A percentile compares a stretch with the other conserved stretches of the same genome.
phyloP scores from a whole-genome alignment of 2,329 filamentous ascomycete species.

The Hymenoscyphus fraxineus region DNA sequence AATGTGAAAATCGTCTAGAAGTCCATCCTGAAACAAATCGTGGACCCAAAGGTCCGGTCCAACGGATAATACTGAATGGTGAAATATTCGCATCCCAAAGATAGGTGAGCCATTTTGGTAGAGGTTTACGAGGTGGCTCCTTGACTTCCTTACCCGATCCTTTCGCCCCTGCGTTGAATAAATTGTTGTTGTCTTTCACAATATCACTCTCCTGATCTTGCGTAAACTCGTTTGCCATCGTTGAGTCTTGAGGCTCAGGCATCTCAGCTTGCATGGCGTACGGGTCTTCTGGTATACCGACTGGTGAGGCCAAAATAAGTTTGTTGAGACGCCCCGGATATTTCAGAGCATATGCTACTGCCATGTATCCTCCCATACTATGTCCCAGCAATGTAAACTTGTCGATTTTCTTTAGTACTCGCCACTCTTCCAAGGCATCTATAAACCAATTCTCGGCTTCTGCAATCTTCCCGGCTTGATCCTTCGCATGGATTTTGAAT shows the following conservation, averaged over 20 bases:
- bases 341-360: constrained; percentile 91
- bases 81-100: constrained; percentile 97
- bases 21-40: constrained; percentile 95
- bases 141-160: constrained; percentile 36
- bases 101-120: constrained; percentile 85
- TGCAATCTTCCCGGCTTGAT: constrained; percentile 71
- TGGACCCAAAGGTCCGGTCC: constrained; percentile 84
- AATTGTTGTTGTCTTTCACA: constrained; percentile 47
- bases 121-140: constrained; percentile 43
- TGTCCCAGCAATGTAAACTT: constrained; percentile 92
- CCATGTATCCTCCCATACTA: constrained; percentile 90
- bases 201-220: constrained; percentile 61
- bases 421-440: constrained; percentile 95
- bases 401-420: constrained; percentile 81
- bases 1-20: constrained; percentile 82
- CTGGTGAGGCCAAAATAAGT: constrained; percentile 89
- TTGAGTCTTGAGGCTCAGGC: constrained; percentile 71
- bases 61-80: constrained; percentile 85
- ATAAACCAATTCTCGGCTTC: constrained; percentile 97
- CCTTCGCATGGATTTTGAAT: constrained; percentile 82
- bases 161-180: constrained; percentile 47
- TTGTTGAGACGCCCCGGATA: constrained; percentile 95
- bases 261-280: constrained; percentile 79
- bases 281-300: constrained; percentile 91
- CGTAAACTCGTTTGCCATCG: constrained; percentile 71